Evolutionary conservation across 345 rosid genomes (phyloP).

Genomic region (Moricandia arvensis): DNA sequence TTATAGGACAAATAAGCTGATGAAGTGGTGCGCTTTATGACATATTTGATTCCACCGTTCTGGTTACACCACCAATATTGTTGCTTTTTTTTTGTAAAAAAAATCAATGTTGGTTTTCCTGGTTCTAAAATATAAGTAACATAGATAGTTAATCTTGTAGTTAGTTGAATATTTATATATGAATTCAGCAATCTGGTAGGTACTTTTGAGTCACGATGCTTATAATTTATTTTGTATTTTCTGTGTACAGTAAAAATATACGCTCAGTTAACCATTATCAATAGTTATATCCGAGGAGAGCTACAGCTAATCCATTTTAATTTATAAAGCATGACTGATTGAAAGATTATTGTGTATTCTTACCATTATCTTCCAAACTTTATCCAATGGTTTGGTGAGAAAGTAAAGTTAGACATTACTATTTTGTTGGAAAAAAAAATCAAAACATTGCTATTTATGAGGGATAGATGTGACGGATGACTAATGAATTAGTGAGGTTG

Average conservation of each 20-base stretch:
- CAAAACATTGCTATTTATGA: conserved; percentile 8
- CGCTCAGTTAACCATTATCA: neutral
- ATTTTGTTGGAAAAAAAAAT: neutral
- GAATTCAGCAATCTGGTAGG: neutral
- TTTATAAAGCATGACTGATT: neutral
- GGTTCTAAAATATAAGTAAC: neutral
- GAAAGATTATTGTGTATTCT: neutral
- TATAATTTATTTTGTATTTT: neutral
- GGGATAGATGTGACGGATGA: conserved; percentile 26
- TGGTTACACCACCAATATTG: neutral
- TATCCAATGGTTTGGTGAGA: conserved; percentile 28
- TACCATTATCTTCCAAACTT: conserved; percentile 4
- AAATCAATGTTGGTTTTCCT: neutral
- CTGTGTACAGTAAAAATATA: neutral
- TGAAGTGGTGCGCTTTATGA: conserved; percentile 24
- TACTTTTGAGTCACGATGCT: neutral
- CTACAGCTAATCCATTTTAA: neutral
- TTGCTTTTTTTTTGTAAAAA: neutral
- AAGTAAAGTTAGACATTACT: conserved; percentile 4
- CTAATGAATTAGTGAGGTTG: conserved; percentile 29
- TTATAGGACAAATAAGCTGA: conserved; percentile 32
- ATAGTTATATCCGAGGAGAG: neutral
- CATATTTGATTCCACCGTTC: conserved; percentile 28
- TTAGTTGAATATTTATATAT: neutral
- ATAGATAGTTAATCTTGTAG: neutral